Evolutionary conservation across 257 asterid species (phyloP).

Genomic region (Nicotiana tomentosiformis): DNA sequence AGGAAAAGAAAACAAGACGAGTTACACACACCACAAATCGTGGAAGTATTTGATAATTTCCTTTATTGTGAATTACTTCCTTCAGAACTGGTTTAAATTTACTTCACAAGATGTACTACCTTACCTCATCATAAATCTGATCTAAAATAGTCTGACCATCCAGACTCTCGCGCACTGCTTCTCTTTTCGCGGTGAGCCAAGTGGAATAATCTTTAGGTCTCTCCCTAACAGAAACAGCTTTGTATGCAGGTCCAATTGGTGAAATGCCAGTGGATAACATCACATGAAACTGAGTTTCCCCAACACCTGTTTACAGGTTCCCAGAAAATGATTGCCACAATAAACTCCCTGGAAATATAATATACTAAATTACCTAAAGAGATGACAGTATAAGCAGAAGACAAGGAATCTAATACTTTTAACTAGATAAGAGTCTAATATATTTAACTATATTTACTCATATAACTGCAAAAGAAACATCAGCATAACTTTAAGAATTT

Average conservation of each 20-base stretch:
- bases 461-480: neutral
- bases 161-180: constrained; percentile 37
- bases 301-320: constrained; percentile 38
- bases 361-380: neutral
- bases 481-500: neutral
- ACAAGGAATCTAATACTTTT: neutral
- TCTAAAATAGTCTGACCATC: constrained; percentile 70
- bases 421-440: neutral
- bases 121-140: constrained; percentile 61
- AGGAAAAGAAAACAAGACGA: neutral
- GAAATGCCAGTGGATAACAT: constrained; percentile 61
- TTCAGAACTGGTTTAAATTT: neutral
- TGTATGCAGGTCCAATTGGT: constrained; percentile 61
- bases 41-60: neutral
- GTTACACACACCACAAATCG: neutral
- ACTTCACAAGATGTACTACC: neutral
- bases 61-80: neutral
- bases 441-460: neutral
- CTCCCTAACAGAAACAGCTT: constrained; percentile 57
- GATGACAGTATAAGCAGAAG: neutral
- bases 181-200: constrained; percentile 64
- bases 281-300: constrained; percentile 69
- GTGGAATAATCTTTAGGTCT: constrained; percentile 25
- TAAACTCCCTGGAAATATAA: neutral
- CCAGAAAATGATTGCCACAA: neutral